Base-by-base conservation (phyloP, 108 stramenopile genomes). In the Fragilariopsis cylindrus region DNA sequence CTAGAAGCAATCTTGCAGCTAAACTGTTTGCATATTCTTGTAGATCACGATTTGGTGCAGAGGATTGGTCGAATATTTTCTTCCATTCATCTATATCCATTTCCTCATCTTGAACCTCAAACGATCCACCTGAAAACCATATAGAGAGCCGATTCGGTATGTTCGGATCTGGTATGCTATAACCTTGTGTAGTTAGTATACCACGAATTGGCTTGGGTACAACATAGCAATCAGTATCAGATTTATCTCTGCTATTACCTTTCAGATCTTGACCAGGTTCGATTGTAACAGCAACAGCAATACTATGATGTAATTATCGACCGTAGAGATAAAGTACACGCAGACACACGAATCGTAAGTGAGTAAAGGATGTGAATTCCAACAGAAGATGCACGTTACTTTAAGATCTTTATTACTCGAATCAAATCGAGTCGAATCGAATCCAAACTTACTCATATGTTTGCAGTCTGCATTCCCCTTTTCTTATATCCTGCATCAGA, bases 71-170 rank as follows among this genome's bases (percentile, higher is more conserved):
- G 74, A 89, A 89, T 9, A 88, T 49, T 54, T 75, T 68, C 60
- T 77, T 81, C 91, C 91, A 89, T 44, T 75, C 82, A 15, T 79
- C 66, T 4, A 88, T 39, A 52, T 88, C 85, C n/a, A 42, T 66
- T 4, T 80, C 84, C 19, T 81, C 81, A 57, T 84, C 78, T 3
- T 80, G 78, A 5, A 85, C 83, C 39, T 87, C 86, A 11, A 92
- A 75, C 12, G 87, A 81, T 47, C 89, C 91, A 9, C 89, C 89
- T 4, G 91, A 89, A 48, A 92, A 92, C 89, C 89, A 90, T 48
- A 92, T 84, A 15, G 84, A 80, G 8, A 81, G 53, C n/a, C 91
- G 66, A 57, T 88, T 81, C 3, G 79, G 70, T 9, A 69, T 52
- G 11, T 65, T 49, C 15, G 88, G 88, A 77, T 92, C 89, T 11